Base-by-base conservation (phyloP, 805 yeast species). In the Jamesozyma lodderae region DNA sequence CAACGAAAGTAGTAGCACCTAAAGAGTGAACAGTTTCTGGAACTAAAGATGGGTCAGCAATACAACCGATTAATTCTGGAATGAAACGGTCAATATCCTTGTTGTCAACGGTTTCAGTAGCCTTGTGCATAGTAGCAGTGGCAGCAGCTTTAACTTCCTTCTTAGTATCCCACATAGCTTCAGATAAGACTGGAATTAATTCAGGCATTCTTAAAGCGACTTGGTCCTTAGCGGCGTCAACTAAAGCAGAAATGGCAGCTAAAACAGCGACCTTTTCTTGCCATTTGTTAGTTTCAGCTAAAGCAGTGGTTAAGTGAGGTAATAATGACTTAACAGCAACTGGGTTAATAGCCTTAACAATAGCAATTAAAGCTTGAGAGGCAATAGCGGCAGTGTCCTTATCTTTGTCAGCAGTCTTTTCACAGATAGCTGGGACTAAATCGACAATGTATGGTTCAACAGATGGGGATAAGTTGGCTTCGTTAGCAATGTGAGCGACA, bases 121-220 rank as follows among this genome's bases (percentile, higher is more conserved):
- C 80, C 72, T 86, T 85, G 69, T 88, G 76, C 78, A 92, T 87
- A 68, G 97, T 86, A 60, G 79, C 80, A 57, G 92, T 83, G 51
- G 99, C 97, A 66, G 94, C 95, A 55, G 74, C 77, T 81, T 92
- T 92, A 65, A 92, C 98, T 64, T 92, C 97, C 70, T 77, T 75
- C 81, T 92, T 92, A 71, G 99, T 92, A 72, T 92, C 98, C 99
- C 99, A 92, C 97, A 92, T 92, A 60, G 96, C 86, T 76, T 92
- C 99, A 57, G 98, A 92, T 60, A 92, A 74, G 53, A 81, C 92
- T 69, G 99, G 98, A 61, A 92, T 90, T 67, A 92, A 79, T 77
- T 92, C 97, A 62, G 97, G 95, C 97, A 92, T 92, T 79, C 98
- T 87, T 62, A 92, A 77, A 57, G 98, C 95, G 55, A 92, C 74